Evolutionary conservation across 2,329 filamentous ascomycete genomes (phyloP), one percentile per base, ranked within the genome.

Genomic region (Talaromyces pinophilus): DNA sequence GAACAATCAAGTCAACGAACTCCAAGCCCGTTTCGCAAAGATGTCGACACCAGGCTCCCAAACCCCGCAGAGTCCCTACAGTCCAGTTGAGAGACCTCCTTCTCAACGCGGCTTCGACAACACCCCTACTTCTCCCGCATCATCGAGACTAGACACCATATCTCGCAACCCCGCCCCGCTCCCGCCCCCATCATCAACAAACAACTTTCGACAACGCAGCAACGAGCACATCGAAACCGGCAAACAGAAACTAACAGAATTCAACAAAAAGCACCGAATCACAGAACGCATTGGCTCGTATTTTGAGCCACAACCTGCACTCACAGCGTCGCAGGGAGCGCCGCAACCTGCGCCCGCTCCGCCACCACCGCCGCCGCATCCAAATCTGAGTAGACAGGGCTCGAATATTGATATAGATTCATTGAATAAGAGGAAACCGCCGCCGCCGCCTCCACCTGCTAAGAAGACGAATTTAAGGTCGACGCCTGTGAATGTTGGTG

Each of bases 181-280:
- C 44, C 48, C 28, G 28, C 28, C 57, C 15, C 82, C 82, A 35
- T 90, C 87, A 44, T 10, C 62, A 33, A 85, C 85, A 46, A 88
- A 87, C 69, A 89, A 90, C 72, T 91, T 92, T 75, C 87, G 88
- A 15, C 86, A 91, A 73, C 81, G 88, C 33, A 89, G 92, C 71
- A 86, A 88, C 3, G 89, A 89, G 19, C 87, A 91, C 74, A 85
- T 91, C 5, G 84, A 86, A 1, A 79, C 85, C 5, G 89, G 89
- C 0, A 82, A 84, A 71, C 81, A 83, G 72, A 83, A 82, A 22
- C 87, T 88, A 3, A 86, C 84, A 67, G 81, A 79, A 1, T 71
- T 89, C 64, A 86, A 88, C 64, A 84, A 88, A 72, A 89, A 87
- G 73, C 90, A 90, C 70, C 86, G 85, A 3, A 78, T 88, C 61